Evolutionary conservation across 23 red algal species (phyloP).

Genomic region (Chondrus crispus): DNA sequence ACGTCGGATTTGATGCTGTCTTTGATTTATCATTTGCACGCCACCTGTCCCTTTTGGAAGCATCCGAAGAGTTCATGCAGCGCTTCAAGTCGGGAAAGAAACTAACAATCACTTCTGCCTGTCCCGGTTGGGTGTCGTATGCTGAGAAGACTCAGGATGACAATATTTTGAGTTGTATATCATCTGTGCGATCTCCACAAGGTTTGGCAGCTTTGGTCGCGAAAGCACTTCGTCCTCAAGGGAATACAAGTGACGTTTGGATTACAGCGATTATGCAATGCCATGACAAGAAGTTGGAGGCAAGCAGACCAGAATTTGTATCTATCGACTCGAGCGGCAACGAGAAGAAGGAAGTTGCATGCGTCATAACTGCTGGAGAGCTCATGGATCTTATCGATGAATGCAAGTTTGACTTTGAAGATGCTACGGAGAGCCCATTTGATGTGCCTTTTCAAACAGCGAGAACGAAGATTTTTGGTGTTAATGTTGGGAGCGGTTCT

Average conservation of each 20-base stretch:
- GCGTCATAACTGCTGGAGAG: conserved; percentile 76
- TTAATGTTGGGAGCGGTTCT: conserved; percentile 30
- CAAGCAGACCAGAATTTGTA: conserved; percentile 41
- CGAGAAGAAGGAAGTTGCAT: conserved; percentile 16
- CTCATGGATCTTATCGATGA: conserved; percentile 47
- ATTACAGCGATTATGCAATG: conserved; percentile 63
- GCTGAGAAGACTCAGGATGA: conserved; percentile 83
- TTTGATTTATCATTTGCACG: conserved; percentile 60
- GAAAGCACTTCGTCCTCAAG: not conserved
- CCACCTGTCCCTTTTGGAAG: conserved; percentile 48
- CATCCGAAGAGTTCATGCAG: conserved; percentile 40
- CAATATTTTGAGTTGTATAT: conserved; percentile 34
- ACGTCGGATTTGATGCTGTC: conserved; percentile 12
- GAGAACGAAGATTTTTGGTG: conserved; percentile 23
- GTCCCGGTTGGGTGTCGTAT: conserved; percentile 81
- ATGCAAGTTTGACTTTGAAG: conserved; percentile 22
- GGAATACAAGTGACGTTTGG: conserved; percentile 25
- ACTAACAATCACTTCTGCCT: conserved; percentile 59
- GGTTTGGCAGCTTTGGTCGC: conserved; percentile 41
- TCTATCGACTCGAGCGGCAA: not conserved
- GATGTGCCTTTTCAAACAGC: not conserved
- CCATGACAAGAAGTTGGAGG: conserved; percentile 90
- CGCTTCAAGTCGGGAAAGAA: conserved; percentile 13
- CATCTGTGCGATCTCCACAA: conserved; percentile 54
- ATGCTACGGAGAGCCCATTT: not conserved